phyloP scores from a whole-genome alignment of 148 eudicot genomes.

The Fagopyrum tataricum region DNA sequence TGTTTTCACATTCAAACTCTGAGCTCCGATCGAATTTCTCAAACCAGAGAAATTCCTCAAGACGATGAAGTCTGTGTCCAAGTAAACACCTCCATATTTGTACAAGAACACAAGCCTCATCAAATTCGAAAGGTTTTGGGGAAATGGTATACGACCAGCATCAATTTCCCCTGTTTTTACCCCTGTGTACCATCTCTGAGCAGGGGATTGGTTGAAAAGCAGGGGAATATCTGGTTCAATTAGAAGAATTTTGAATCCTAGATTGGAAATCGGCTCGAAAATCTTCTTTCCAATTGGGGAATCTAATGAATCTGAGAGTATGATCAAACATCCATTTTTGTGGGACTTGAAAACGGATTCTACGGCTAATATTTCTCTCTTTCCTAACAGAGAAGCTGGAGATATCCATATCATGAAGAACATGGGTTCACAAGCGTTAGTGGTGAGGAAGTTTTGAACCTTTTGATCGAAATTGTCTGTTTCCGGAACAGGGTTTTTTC shows the following conservation, averaged over 20 bases:
- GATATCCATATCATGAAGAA: conserved; percentile 97
- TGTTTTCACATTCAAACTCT: conserved; percentile 45
- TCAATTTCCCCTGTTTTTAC: conserved; percentile 42
- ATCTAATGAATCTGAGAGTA: conserved; percentile 60
- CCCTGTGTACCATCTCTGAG: conserved; percentile 42
- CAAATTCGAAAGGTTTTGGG: conserved; percentile 82
- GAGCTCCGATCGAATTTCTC: conserved; percentile 71
- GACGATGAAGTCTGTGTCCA: conserved; percentile 72
- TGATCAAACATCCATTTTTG: conserved; percentile 59
- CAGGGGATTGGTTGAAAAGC: conserved; percentile 55
- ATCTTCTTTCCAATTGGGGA: conserved; percentile 33
- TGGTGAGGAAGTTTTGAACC: not conserved
- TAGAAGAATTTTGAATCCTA: conserved; percentile 38
- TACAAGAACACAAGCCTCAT: conserved; percentile 61
- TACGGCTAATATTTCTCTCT: conserved; percentile 42
- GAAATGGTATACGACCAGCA: conserved; percentile 54
- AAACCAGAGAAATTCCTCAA: conserved; percentile 43
- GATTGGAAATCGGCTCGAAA: conserved; percentile 42
- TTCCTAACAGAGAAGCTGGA: conserved; percentile 42
- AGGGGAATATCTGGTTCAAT: conserved; percentile 57
- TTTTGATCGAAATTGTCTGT: not conserved
- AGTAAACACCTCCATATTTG: conserved; percentile 71
- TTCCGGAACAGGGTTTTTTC: not conserved
- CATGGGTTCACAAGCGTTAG: conserved; percentile 27
- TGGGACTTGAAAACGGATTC: conserved; percentile 68